These are phyloP conservation scores for Phlebopus sp. DNA, from an alignment of 1,284 basidiomycete species.

Conservation along the genomic window DNA sequence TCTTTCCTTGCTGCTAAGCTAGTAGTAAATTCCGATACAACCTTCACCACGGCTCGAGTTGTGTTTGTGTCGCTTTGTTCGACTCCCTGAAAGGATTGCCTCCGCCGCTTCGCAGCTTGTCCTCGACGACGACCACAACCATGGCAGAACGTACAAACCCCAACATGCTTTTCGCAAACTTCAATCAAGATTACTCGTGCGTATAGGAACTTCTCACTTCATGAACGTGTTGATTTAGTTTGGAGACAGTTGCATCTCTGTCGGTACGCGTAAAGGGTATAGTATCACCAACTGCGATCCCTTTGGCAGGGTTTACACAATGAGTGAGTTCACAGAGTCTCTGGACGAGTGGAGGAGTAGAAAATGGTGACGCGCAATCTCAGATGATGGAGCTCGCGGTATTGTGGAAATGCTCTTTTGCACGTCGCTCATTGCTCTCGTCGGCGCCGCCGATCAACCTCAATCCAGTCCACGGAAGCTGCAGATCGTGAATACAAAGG, in stretches of 20 bases:
- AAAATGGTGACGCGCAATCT: neutral
- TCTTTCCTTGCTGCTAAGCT: no score
- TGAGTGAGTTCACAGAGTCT: conserved; percentile 66
- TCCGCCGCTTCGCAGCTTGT: no score
- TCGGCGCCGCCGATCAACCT: conserved; percentile 89
- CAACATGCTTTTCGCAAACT: conserved; percentile 81
- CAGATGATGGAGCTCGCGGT: conserved; percentile 89
- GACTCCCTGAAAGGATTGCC: no score
- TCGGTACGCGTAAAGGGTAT: conserved; percentile 95
- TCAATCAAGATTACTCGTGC: conserved; percentile 86
- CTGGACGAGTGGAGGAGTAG: neutral
- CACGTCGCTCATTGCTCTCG: conserved; percentile 94
- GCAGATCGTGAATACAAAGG: conserved; percentile 98
- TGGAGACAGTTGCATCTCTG: conserved; percentile 77
- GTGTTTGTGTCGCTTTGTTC: no score
- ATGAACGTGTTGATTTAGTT: neutral
- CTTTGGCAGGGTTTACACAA: conserved; percentile 92
- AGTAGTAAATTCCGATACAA: no score
- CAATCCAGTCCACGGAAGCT: conserved; percentile 87
- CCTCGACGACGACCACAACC: conserved; percentile 5
- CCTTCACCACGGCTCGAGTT: no score
- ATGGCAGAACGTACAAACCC: conserved; percentile 33
- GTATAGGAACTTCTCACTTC: conserved; percentile 24
- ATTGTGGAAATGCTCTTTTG: conserved; percentile 99
- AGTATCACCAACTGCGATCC: conserved; percentile 98